Evolutionary conservation across 1,284 basidiomycete species (phyloP).

Genomic region (Ganoderma leucocontextum): DNA sequence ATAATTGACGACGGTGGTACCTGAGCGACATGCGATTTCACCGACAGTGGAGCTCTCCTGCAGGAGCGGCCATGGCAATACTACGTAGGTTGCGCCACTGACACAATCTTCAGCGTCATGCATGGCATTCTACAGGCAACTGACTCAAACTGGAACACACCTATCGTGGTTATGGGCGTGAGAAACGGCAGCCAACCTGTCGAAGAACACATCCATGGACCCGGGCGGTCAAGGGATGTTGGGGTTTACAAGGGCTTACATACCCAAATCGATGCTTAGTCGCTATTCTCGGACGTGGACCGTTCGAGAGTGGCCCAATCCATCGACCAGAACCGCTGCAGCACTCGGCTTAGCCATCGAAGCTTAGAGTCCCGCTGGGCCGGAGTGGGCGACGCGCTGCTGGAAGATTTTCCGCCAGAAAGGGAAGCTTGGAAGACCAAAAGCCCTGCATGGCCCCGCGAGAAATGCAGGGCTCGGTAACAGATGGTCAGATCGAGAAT

Average conservation of each 20-base stretch:
- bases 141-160: neutral
- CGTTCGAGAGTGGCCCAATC: neutral
- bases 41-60: neutral
- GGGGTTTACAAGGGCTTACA: neutral
- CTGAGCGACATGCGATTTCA: neutral
- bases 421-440: neutral
- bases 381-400: neutral
- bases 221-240: neutral
- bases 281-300: neutral
- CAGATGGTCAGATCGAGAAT: neutral
- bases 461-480: neutral
- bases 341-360: neutral
- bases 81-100: neutral
- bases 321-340: neutral
- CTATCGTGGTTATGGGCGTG: slow-evolving; percentile 21
- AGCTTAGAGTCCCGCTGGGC: neutral
- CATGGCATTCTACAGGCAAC: neutral
- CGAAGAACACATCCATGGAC: neutral
- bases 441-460: neutral
- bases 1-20: neutral
- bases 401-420: neutral
- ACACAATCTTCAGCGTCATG: neutral
- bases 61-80: neutral
- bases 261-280: neutral
- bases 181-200: slow-evolving; percentile 7